Conservation (phyloP, 2,329 filamentous ascomycete genomes). For the Colletotrichum cuscutae region DNA sequence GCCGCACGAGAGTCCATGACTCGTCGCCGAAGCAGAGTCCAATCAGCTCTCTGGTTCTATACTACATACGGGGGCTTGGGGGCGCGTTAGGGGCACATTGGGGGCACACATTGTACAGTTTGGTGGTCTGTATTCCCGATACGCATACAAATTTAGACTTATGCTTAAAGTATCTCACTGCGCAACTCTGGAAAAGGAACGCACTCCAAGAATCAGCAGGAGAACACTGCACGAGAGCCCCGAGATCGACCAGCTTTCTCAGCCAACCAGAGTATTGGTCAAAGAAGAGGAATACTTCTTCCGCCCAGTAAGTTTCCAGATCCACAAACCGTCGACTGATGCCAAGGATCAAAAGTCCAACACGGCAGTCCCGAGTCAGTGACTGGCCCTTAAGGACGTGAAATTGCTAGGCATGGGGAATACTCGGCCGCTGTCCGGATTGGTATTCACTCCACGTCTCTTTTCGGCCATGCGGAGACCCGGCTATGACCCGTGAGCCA, state of each 20-base stretch:
- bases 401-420: conserved; percentile 2
- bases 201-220: neutral
- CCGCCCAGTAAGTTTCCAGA: too few relatives aligned
- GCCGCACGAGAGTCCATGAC: conserved; percentile 16
- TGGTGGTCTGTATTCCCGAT: neutral
- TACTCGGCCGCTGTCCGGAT: conserved; percentile 1
- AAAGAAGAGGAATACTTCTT: too few relatives aligned
- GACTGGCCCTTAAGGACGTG: neutral
- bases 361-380: neutral
- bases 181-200: neutral
- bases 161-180: conserved; percentile 9
- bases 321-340: neutral
- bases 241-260: too few relatives aligned
- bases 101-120: neutral
- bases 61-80: neutral
- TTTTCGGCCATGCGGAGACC: neutral
- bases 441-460: neutral
- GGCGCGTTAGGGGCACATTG: neutral
- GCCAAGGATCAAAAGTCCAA: neutral
- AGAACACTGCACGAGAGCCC: too few relatives aligned
- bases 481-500: neutral
- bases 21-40: neutral
- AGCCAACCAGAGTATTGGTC: too few relatives aligned
- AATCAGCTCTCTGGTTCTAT: neutral
- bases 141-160: too few relatives aligned